phyloP scores from a whole-genome alignment of 768 basidiomycete species.

The Naganishia antarctica region DNA sequence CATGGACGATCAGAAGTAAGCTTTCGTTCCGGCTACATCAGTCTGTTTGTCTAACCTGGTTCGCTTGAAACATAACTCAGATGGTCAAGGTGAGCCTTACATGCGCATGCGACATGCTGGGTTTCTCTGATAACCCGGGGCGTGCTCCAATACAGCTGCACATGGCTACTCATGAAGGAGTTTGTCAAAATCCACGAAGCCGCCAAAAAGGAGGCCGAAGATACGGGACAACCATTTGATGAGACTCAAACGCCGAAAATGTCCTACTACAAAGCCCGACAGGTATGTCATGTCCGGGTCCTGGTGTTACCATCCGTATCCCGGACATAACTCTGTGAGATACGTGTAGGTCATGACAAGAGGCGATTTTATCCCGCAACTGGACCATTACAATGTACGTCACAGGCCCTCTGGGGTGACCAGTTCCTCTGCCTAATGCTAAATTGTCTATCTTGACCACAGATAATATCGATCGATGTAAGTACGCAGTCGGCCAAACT shows the following conservation, averaged over 20 bases:
- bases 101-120: no score
- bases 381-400: constrained; percentile 52
- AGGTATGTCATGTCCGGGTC: not conserved
- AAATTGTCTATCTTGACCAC: no score
- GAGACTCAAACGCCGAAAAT: constrained; percentile 25
- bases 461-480: constrained; percentile 75
- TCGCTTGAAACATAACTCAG: constrained; percentile 9
- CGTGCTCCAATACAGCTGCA: constrained; percentile 71
- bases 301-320: not conserved
- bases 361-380: constrained; percentile 68
- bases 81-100: constrained; percentile 22
- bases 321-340: not conserved
- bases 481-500: constrained; percentile 39
- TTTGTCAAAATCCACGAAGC: constrained; percentile 60
- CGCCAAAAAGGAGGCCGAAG: constrained; percentile 26
- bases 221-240: constrained; percentile 8
- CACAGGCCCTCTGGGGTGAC: no score
- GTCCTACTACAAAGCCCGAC: constrained; percentile 25
- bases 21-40: constrained; percentile 5
- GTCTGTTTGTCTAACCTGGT: no score
- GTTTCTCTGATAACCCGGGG: no score
- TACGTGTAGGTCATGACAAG: constrained; percentile 9
- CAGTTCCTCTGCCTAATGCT: no score
- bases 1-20: constrained; percentile 64
- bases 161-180: constrained; percentile 70